Percentiles rank a stretch among this genome's conserved stretches.
phyloP scores from a whole-genome alignment of 2,329 filamentous ascomycete genomes.

The Fusarium sulawesiense region DNA sequence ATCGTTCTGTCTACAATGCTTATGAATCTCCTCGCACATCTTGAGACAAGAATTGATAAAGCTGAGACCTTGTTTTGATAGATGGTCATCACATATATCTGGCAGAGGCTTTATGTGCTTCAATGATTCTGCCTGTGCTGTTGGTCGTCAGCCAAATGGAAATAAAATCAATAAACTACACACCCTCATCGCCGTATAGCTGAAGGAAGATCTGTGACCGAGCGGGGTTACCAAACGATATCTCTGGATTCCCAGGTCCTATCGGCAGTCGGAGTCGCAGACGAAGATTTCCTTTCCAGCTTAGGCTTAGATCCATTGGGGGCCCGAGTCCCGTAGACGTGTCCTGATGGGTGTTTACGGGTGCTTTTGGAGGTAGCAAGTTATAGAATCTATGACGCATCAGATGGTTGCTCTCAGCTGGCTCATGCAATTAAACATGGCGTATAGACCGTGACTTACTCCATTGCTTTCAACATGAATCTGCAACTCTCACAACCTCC shows the following conservation, averaged over 20 bases:
- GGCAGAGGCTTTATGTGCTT: conserved; percentile 17
- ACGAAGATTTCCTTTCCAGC: not conserved
- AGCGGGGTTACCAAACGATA: conserved; percentile 1
- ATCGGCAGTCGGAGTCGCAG: conserved; percentile 19
- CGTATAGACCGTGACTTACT: not conserved
- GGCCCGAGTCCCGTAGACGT: too few relatives aligned
- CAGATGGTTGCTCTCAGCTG: not conserved
- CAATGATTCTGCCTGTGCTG: conserved; percentile 15
- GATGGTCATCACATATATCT: conserved; percentile 26
- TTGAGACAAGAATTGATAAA: conserved; percentile 25
- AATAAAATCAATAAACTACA: not conserved
- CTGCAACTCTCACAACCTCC: conserved; percentile 21
- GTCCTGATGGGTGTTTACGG: not conserved
- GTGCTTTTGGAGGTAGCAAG: not conserved
- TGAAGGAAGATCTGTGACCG: conserved; percentile 10
- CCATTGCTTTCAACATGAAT: conserved; percentile 16
- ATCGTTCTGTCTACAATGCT: conserved; percentile 1
- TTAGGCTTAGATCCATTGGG: not conserved
- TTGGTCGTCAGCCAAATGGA: not conserved
- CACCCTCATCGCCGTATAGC: conserved; percentile 24
- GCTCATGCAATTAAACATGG: too few relatives aligned
- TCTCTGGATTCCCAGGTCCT: conserved; percentile 26
- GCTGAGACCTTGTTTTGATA: conserved; percentile 14
- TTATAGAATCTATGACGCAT: not conserved
- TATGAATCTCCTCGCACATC: conserved; percentile 13